Base-by-base conservation (phyloP, 2,329 filamentous ascomycete genomes). In the Pseudogymnoascus pannorum region DNA sequence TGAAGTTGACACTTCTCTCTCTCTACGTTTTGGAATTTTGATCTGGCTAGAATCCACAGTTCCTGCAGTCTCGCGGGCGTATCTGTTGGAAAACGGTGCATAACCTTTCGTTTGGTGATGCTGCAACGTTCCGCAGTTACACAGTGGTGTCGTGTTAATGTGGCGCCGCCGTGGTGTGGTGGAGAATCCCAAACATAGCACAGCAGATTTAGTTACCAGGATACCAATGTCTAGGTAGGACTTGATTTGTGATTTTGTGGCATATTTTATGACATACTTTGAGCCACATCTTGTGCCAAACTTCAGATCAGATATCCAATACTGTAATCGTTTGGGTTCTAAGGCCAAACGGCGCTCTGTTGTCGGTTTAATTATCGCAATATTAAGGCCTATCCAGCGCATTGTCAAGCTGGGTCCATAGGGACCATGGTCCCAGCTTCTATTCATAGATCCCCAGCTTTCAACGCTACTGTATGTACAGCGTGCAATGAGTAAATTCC, bases 41-140 rank as follows among this genome's bases (percentile, higher is more conserved):
- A 54, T 54, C 24, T 54, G 44, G 24, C n/a, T 9, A 54, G 44
- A 54, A 54, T 54, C 24, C 44, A 31, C n/a, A 48, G 44, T 54
- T 54, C n/a, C 24, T 54, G 44, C 24, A 0, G n/a, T 9, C 7
- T 54, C 31, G 44, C 24, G 8, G 24, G 24, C 8, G 44, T 18
- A 54, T 11, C 4, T 16, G 44, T n/a, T 54, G n/a, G 24, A 18
- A 16, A 31, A 54, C 44, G 24, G 44, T 9, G 44, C 4, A 54
- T 54, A 54, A 9, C 44, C 44, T 31, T 24, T 54, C 44, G 44
- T 54, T 54, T 54, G 44, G 44, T 24, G 44, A 54, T 31, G 24
- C 44, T 54, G 44, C 44, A 29, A 29, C 24, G 29, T 54, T 54
- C 44, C 44, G 44, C 6, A 24, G 24, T 31, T 12, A 54, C 44